Base-by-base conservation (phyloP, 2,329 filamentous ascomycete species). In the Exophiala sideris region DNA sequence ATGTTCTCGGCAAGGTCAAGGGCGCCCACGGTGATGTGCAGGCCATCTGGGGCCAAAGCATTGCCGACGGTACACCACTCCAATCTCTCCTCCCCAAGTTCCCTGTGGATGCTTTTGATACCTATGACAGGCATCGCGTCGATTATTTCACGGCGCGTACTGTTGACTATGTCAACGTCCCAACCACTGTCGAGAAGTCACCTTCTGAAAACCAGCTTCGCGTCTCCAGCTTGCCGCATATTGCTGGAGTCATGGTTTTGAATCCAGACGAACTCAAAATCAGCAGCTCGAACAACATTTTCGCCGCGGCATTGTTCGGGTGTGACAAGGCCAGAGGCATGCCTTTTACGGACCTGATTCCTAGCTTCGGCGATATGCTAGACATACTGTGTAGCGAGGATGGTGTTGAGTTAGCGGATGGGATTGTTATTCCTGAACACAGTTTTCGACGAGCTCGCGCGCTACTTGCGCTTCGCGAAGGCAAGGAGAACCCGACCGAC, bases 401-500 rank as follows among this genome's bases (percentile, higher is more conserved):
- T 63, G 85, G 89, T 38, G 80, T 96, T 47, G 80, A 85, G 48
- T 77, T 97, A 21, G 81, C 88, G 9, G 94, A 99, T 69, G 94
- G 94, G n/a, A 91, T 96, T 65, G 91, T 99, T 12, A 87, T 99
- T 52, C 91, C 94, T 1, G 94, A 99, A 70, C 91, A 96, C 68
- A 95, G 89, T 66, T 97, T 99, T 73, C 85, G 94, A 54, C 86
- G 91, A 62, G 94, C 94, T 5, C 83, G 90, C 54, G 90, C 91
- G 3, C 81, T 96, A 49, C 79, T 96, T 20, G 88, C 89, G 2
- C 78, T 97, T 52, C 85, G 88, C 51, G 89, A 96, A 68, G 90
- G 89, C 24, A 88, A 85, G 42, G 82, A 85, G 41, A 89, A 96
- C 71, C 87, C 86, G 6, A 81, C 87, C 0, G 82, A 86, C 2